These are phyloP conservation scores for Epicoccum nigrum DNA, from an alignment of 2,329 filamentous ascomycete genomes.

Conservation along the genomic window DNA sequence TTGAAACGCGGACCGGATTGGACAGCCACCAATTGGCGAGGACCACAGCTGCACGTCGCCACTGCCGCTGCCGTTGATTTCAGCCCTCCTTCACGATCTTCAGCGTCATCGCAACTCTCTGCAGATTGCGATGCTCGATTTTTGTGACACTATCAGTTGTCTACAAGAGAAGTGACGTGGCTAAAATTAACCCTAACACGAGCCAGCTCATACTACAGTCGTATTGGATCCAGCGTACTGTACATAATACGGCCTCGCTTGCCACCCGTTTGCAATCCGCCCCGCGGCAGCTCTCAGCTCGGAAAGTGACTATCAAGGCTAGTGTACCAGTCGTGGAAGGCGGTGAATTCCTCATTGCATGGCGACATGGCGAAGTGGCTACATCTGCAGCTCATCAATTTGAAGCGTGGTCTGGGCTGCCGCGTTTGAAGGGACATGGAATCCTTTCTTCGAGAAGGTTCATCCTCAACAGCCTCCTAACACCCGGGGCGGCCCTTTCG, in stretches of 20 bases:
- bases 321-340: conserved; percentile 6
- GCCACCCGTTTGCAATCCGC: conserved; percentile 12
- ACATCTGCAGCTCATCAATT: conserved; percentile 13
- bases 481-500: background rate
- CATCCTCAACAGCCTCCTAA: background rate
- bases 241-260: conserved; percentile 9
- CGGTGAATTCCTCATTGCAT: conserved; percentile 17
- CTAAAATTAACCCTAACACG: conserved; percentile 20
- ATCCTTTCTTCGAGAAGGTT: conserved; percentile 10
- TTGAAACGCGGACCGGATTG: conserved; percentile 23
- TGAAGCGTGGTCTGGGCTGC: conserved; percentile 12
- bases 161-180: conserved; percentile 1
- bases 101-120: background rate
- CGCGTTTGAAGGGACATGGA: conserved; percentile 7
- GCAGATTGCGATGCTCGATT: conserved; percentile 11
- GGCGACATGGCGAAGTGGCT: conserved; percentile 8
- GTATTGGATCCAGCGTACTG: conserved; percentile 13
- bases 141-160: conserved; percentile 8
- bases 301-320: conserved; percentile 9
- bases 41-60: conserved; percentile 1
- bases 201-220: conserved; percentile 14
- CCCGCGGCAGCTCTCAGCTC: conserved; percentile 16
- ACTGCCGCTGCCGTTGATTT: conserved; percentile 2
- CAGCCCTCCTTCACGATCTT: conserved; percentile 3
- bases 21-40: conserved; percentile 1